A percentile compares a stretch with the other conserved stretches of the same genome.
Evolutionary conservation across 1,139 yeast genomes (phyloP).

Genomic region (Zygoascus hellenicus): DNA sequence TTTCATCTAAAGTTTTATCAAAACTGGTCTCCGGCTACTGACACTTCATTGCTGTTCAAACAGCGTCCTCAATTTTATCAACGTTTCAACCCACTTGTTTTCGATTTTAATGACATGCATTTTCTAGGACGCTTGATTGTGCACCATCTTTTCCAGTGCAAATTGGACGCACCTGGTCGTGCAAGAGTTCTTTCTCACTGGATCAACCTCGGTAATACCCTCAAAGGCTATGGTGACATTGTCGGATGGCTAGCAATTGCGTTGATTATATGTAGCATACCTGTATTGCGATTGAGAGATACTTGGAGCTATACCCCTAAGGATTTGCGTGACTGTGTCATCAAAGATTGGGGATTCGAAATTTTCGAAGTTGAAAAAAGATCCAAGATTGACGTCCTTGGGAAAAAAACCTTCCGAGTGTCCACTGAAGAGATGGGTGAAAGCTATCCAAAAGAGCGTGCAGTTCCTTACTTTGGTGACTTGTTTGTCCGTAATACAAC

Average conservation of each 20-base stretch:
- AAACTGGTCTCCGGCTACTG: constrained; percentile 71
- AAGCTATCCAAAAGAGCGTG: constrained; percentile 67
- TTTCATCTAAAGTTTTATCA: constrained; percentile 35
- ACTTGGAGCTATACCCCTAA: constrained; percentile 74
- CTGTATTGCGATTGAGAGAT: constrained; percentile 64
- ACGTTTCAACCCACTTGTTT: constrained; percentile 54
- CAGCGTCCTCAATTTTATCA: constrained; percentile 38
- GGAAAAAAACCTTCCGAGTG: constrained; percentile 54
- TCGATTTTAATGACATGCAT: constrained; percentile 69
- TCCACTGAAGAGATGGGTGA: constrained; percentile 89
- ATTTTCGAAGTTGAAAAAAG: constrained; percentile 83
- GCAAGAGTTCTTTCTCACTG: constrained; percentile 72
- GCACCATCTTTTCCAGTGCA: constrained; percentile 60
- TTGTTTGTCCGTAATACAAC: constrained; percentile 40
- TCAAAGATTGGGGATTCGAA: constrained; percentile 91
- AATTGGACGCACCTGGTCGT: constrained; percentile 37
- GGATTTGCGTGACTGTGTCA: constrained; percentile 54
- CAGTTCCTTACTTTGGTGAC: constrained; percentile 90
- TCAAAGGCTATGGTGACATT: constrained; percentile 85
- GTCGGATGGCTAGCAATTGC: constrained; percentile 93
- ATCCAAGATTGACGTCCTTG: constrained; percentile 49
- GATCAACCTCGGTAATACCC: constrained; percentile 76
- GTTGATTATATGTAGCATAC: constrained; percentile 74
- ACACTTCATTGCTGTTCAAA: constrained; percentile 50
- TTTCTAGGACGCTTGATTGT: constrained; percentile 66